Conservation (phyloP, 208 protist species). For the Vickermania ingenoplastis region DNA sequence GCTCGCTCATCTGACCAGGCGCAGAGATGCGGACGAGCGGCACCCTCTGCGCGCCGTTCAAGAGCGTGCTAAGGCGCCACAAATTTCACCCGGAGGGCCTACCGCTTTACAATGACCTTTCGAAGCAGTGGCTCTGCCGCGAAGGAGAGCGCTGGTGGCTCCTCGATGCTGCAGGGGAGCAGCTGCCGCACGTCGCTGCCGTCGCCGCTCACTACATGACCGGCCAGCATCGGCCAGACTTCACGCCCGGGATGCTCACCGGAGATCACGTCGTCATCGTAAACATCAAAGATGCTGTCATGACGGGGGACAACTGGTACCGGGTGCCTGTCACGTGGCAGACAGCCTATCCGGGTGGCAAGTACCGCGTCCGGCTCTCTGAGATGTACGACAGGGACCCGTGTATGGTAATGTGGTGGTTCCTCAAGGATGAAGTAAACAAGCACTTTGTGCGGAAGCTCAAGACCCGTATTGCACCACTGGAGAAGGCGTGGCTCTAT, state of each 20-base stretch:
- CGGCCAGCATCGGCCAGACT: slow-evolving; percentile 83
- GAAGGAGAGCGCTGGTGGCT: slow-evolving; percentile 89
- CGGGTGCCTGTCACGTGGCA: slow-evolving; percentile 88
- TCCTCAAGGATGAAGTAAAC: slow-evolving; percentile 86
- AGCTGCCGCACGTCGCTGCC: slow-evolving; percentile 73
- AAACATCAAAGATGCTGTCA: slow-evolving; percentile 87
- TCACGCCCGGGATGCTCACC: slow-evolving; percentile 83
- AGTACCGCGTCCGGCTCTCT: slow-evolving; percentile 82
- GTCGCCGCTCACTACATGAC: slow-evolving; percentile 86
- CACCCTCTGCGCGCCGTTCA: slow-evolving; percentile 51
- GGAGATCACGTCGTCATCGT: slow-evolving; percentile 87
- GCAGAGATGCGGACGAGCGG: slow-evolving; percentile 11
- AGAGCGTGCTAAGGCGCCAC: slow-evolving; percentile 87
- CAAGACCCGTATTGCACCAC: slow-evolving; percentile 75
- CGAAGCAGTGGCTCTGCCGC: slow-evolving; percentile 85
- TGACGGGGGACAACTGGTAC: slow-evolving; percentile 86
- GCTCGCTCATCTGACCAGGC: too few species aligned
- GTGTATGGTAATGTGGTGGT: slow-evolving; percentile 92
- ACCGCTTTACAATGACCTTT: slow-evolving; percentile 85
- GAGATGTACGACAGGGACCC: slow-evolving; percentile 91
- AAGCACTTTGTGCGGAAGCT: slow-evolving; percentile 86
- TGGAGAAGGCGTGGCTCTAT: slow-evolving; percentile 91
- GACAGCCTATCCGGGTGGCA: slow-evolving; percentile 84
- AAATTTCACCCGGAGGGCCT: slow-evolving; percentile 81
- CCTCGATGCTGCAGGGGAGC: slow-evolving; percentile 78